These are phyloP conservation scores for Cyathus striatus DNA, from an alignment of 768 basidiomycete genomes.

Conservation along the genomic window DNA sequence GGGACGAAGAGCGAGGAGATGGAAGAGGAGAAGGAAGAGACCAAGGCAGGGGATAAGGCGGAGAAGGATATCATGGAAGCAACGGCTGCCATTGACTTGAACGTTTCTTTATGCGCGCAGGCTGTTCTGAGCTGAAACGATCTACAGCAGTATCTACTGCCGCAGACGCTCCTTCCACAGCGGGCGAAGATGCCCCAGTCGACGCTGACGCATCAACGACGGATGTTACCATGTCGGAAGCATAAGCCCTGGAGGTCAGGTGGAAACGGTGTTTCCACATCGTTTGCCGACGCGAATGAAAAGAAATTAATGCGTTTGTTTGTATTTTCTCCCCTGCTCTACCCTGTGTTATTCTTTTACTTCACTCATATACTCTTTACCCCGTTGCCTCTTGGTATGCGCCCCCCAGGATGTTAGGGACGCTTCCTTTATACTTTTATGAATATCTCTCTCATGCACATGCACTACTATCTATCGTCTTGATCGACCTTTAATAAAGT, in stretches of 20 bases:
- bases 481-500: too few relatives aligned
- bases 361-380: too few relatives aligned
- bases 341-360: too few relatives aligned
- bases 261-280: background rate
- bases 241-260: constrained; percentile 12
- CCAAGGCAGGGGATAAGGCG: constrained; percentile 1
- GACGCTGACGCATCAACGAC: constrained; percentile 22
- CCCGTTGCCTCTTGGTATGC: too few relatives aligned
- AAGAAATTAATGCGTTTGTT: background rate
- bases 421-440: too few relatives aligned
- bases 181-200: constrained; percentile 11
- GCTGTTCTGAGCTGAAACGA: background rate
- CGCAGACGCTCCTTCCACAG: background rate
- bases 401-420: too few relatives aligned
- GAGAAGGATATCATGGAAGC: constrained; percentile 20
- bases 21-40: constrained; percentile 3
- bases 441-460: too few relatives aligned
- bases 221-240: constrained; percentile 37
- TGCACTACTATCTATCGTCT: too few relatives aligned
- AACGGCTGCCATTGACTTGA: constrained; percentile 27
- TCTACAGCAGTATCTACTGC: background rate
- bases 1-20: constrained; percentile 7
- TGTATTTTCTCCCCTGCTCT: too few relatives aligned
- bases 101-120: constrained; percentile 9
- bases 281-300: background rate